These are phyloP conservation scores for Symbiodinium natans DNA, from an alignment of 73 alveolate species.

Conservation along the genomic window DNA sequence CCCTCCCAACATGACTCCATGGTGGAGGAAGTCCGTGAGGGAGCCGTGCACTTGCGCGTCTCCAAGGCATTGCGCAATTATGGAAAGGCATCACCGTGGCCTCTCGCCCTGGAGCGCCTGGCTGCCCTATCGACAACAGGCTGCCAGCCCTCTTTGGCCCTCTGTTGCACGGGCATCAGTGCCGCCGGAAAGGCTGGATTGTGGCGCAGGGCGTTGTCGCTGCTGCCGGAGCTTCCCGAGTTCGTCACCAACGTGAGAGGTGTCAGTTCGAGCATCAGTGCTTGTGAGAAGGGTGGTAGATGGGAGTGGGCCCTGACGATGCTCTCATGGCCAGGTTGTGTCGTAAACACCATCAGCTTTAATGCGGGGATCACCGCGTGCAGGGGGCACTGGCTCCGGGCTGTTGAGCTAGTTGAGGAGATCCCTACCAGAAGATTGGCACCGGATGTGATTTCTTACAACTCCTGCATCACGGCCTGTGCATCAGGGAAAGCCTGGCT, in stretches of 20 bases:
- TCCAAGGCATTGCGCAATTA: too few relatives aligned
- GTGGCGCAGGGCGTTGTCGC: background rate
- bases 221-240: background rate
- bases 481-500: background rate
- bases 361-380: background rate
- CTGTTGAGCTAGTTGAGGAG: background rate
- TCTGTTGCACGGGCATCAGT: background rate
- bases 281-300: background rate
- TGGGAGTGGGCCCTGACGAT: background rate
- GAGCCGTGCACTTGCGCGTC: too few relatives aligned
- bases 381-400: background rate
- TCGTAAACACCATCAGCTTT: background rate
- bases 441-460: background rate
- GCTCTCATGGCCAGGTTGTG: background rate
- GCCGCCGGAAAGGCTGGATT: background rate
- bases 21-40: too few relatives aligned
- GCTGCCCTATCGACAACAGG: too few relatives aligned
- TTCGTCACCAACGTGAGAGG: background rate
- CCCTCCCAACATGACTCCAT: too few relatives aligned
- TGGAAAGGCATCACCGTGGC: too few relatives aligned
- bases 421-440: background rate
- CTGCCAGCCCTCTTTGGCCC: background rate
- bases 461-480: background rate
- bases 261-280: background rate
- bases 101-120: too few relatives aligned